phyloP scores from a whole-genome alignment of 805 yeast genomes.

The Ogataea trehalophila region DNA sequence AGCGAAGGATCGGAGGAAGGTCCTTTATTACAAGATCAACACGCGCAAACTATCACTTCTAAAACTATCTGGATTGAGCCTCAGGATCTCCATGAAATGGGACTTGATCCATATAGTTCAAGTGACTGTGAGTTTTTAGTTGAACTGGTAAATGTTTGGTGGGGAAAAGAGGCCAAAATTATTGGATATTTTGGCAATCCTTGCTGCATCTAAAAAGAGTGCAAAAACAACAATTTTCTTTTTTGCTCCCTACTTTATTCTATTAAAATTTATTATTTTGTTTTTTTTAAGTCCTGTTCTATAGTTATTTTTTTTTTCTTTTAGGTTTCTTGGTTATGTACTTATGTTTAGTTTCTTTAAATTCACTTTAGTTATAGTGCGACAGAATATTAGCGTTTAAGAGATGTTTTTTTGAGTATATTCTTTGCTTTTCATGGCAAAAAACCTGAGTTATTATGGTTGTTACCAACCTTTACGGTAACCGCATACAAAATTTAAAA shows the following conservation, averaged over 20 bases:
- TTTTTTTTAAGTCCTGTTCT: background rate
- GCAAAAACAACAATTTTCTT: background rate
- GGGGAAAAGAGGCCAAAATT: conserved; percentile 38
- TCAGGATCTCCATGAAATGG: conserved; percentile 51
- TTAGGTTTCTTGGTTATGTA: background rate
- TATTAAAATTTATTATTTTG: background rate
- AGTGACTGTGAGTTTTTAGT: conserved; percentile 42
- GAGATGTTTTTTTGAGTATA: no score
- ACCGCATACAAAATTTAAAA: no score
- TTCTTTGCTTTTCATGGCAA: no score
- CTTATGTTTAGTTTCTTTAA: no score
- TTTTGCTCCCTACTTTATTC: background rate
- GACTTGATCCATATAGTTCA: conserved; percentile 48
- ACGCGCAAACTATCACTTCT: background rate
- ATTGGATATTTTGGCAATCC: conserved; percentile 32
- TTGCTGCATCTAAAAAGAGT: conserved; percentile 27
- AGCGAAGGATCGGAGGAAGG: conserved; percentile 3
- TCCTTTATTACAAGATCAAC: background rate
- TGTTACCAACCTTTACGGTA: no score
- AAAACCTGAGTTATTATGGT: no score
- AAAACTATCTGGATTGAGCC: conserved; percentile 30
- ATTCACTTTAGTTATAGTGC: no score
- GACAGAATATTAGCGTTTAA: no score
- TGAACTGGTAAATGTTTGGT: conserved; percentile 42
- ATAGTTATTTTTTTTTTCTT: background rate